Conservation (phyloP, 2,329 filamentous ascomycete genomes). For the Dissoconium aciculare region DNA sequence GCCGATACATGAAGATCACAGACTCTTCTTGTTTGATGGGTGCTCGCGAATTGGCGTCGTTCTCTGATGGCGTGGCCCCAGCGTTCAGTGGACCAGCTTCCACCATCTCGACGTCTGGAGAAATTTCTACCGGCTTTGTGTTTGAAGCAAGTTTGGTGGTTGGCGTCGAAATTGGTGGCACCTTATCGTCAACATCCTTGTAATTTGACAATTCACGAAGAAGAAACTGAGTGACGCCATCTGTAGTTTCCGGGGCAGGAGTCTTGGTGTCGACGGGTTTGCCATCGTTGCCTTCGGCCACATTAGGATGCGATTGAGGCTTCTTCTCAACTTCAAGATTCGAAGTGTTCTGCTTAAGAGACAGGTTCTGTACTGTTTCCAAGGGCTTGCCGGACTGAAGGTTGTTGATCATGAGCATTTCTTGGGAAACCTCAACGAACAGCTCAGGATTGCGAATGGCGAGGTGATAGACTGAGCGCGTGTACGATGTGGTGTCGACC, state of each 20-base stretch:
- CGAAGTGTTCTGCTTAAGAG: background rate
- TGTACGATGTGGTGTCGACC: constrained; percentile 55
- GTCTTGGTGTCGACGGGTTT: constrained; percentile 61
- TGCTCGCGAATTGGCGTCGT: constrained; percentile 52
- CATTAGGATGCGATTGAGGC: constrained; percentile 4
- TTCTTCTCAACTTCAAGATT: constrained; percentile 30
- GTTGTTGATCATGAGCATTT: constrained; percentile 64
- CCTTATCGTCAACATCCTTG: constrained; percentile 80
- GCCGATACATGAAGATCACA: constrained; percentile 90
- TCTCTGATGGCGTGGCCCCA: constrained; percentile 20
- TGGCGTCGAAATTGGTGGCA: constrained; percentile 34
- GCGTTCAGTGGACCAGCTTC: constrained; percentile 19
- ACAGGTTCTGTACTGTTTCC: constrained; percentile 7
- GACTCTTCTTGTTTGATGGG: constrained; percentile 85
- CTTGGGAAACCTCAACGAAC: constrained; percentile 77
- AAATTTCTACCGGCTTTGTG: constrained; percentile 22
- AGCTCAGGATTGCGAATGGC: constrained; percentile 68
- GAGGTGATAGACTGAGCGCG: constrained; percentile 63
- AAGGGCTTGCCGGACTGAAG: too few species aligned
- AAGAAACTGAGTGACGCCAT: constrained; percentile 89
- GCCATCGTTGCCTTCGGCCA: constrained; percentile 5
- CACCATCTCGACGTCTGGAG: constrained; percentile 38
- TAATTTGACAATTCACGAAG: constrained; percentile 85
- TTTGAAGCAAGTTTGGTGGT: constrained; percentile 30
- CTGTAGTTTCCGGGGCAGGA: constrained; percentile 77